phyloP scores from a whole-genome alignment of 2,329 filamentous ascomycete species.

The Apiospora arundinis region DNA sequence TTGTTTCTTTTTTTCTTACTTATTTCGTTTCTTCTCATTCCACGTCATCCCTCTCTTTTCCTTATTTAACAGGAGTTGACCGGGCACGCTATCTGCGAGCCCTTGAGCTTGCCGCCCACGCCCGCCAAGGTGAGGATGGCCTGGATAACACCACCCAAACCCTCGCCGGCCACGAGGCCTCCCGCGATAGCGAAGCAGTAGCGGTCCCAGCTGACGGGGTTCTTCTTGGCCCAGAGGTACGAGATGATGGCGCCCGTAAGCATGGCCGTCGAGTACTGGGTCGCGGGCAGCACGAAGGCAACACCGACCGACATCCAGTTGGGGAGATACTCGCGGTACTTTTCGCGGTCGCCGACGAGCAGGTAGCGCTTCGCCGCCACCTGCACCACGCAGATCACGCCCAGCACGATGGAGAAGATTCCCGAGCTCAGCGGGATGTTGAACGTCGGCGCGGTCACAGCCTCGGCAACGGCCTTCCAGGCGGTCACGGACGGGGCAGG shows the following conservation, averaged over 20 bases:
- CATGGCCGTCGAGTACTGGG: constrained; percentile 64
- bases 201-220: constrained; percentile 56
- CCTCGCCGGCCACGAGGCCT: constrained; percentile 68
- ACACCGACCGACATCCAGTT: constrained; percentile 69
- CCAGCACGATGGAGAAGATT: constrained; percentile 63
- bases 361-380: constrained; percentile 61
- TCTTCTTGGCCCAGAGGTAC: constrained; percentile 61
- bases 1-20: background rate
- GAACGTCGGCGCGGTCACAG: constrained; percentile 61
- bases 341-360: constrained; percentile 57
- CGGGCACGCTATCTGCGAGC: constrained; percentile 7
- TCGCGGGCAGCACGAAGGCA: constrained; percentile 63
- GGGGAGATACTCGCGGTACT: constrained; percentile 63
- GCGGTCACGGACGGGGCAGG: constrained; percentile 54
- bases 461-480: constrained; percentile 59
- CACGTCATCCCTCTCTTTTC: background rate
- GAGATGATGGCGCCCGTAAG: constrained; percentile 60
- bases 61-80: background rate
- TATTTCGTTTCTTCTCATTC: background rate
- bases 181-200: constrained; percentile 66
- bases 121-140: constrained; percentile 50
- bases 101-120: constrained; percentile 28
- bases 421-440: constrained; percentile 61
- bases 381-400: constrained; percentile 55
- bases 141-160: constrained; percentile 67